Evolutionary conservation across 768 basidiomycete species (phyloP).

Genomic region (Jaapia argillacea): DNA sequence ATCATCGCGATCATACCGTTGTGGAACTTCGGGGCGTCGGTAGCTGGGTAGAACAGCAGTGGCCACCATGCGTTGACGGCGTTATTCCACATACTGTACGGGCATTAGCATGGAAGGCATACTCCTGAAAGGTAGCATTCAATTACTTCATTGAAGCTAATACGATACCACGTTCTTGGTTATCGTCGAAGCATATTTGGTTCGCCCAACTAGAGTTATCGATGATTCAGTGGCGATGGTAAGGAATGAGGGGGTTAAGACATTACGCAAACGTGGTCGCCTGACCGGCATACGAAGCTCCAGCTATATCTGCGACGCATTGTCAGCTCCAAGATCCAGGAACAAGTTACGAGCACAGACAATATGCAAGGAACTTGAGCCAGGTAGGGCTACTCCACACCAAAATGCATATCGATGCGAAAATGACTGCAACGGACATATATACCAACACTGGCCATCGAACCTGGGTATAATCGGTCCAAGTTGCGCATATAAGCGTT

Average conservation of each 20-base stretch:
- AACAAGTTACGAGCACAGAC: slow-evolving; percentile 22
- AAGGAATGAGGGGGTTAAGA: neutral
- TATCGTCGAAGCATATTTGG: slow-evolving; percentile 61
- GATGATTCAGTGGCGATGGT: neutral
- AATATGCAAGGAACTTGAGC: slow-evolving; percentile 72
- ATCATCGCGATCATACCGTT: slow-evolving; percentile 68
- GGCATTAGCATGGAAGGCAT: slow-evolving; percentile 1
- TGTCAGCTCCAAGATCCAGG: neutral
- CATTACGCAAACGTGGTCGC: slow-evolving; percentile 62
- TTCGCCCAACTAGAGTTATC: slow-evolving; percentile 58
- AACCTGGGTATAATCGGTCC: slow-evolving; percentile 48
- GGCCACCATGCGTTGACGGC: slow-evolving; percentile 64
- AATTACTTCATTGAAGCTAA: slow-evolving; percentile 76
- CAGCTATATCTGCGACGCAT: slow-evolving; percentile 34
- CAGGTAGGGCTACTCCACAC: slow-evolving; percentile 49
- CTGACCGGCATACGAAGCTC: slow-evolving; percentile 66
- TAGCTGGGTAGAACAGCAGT: slow-evolving; percentile 63
- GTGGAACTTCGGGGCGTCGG: slow-evolving; percentile 55
- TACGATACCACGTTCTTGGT: slow-evolving; percentile 58
- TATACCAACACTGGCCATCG: slow-evolving; percentile 60
- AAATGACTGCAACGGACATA: slow-evolving; percentile 45
- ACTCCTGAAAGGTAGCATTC: slow-evolving; percentile 5
- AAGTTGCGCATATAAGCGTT: slow-evolving; percentile 49
- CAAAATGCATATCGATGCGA: slow-evolving; percentile 47
- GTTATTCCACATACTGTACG: slow-evolving; percentile 56